Evolutionary conservation across 495 filamentous ascomycete genomes (phyloP).

Genomic region (Penicillium coprophilum): DNA sequence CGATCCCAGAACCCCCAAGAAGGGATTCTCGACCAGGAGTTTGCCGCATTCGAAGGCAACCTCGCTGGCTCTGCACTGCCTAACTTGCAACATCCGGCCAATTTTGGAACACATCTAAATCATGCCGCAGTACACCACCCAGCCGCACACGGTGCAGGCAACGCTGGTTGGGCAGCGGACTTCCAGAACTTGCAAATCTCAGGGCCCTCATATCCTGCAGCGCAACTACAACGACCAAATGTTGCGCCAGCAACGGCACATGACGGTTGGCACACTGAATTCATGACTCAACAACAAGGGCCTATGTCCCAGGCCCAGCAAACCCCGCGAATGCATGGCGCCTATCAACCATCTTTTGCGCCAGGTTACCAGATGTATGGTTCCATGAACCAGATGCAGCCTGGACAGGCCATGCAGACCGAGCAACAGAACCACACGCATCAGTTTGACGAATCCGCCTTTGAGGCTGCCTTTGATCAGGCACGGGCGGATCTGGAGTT

Average conservation of each 20-base stretch:
- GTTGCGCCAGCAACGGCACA: slow-evolving; percentile 29
- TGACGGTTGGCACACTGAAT: slow-evolving; percentile 57
- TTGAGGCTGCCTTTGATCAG: slow-evolving; percentile 61
- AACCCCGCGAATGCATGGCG: slow-evolving; percentile 24
- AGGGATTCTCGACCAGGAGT: slow-evolving; percentile 63
- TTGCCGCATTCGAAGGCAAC: slow-evolving; percentile 68
- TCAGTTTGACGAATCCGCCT: slow-evolving; percentile 60
- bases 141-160: slow-evolving; percentile 22
- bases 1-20: slow-evolving; percentile 56
- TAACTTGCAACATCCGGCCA: slow-evolving; percentile 33
- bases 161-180: slow-evolving; percentile 47
- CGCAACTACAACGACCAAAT: slow-evolving; percentile 36
- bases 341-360: slow-evolving; percentile 37
- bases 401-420: slow-evolving; percentile 25
- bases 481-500: slow-evolving; percentile 41
- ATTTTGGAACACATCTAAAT: slow-evolving; percentile 24
- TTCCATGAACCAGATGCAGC: slow-evolving; percentile 26
- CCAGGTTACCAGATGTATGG: slow-evolving; percentile 30
- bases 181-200: slow-evolving; percentile 51
- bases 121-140: slow-evolving; percentile 20
- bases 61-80: slow-evolving; percentile 33
- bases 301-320: slow-evolving; percentile 25
- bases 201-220: slow-evolving; percentile 32
- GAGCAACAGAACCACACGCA: slow-evolving; percentile 25
- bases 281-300: slow-evolving; percentile 37